Percentiles rank a stretch among this genome's conserved stretches.
Conservation (phyloP, 768 basidiomycete genomes). For the Pisolithus marmoratus region DNA sequence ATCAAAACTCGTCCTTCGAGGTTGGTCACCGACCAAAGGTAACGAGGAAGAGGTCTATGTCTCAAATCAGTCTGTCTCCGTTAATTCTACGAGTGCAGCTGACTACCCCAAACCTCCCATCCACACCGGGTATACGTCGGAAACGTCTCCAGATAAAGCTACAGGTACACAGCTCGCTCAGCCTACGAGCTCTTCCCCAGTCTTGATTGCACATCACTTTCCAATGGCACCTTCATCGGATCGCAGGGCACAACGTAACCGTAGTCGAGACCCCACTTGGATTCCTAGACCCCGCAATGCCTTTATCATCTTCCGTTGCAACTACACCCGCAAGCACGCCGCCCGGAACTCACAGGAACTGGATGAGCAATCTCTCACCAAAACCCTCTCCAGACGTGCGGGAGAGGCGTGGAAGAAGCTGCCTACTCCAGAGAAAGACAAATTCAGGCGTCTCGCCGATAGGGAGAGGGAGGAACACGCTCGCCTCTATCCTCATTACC, state of each 20-base stretch:
- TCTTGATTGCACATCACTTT: not conserved
- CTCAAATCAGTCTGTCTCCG: slow-evolving; percentile 12
- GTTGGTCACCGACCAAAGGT: slow-evolving; percentile 24
- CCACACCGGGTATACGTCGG: slow-evolving; percentile 12
- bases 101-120: slow-evolving; percentile 1
- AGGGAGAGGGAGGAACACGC: slow-evolving; percentile 54
- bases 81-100: slow-evolving; percentile 2
- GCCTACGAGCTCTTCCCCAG: not conserved
- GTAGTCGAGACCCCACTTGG: slow-evolving; percentile 47
- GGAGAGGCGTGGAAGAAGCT: slow-evolving; percentile 70
- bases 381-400: slow-evolving; percentile 71
- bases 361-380: slow-evolving; percentile 30
- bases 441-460: slow-evolving; percentile 50
- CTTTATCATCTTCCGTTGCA: slow-evolving; percentile 70
- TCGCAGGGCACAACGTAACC: slow-evolving; percentile 34
- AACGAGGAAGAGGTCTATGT: slow-evolving; percentile 25
- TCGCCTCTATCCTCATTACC: slow-evolving; percentile 54
- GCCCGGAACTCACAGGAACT: slow-evolving; percentile 28
- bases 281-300: slow-evolving; percentile 64
- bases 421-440: slow-evolving; percentile 38
- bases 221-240: slow-evolving; percentile 33
- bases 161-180: not conserved
- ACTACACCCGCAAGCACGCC: slow-evolving; percentile 47
- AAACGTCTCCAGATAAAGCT: not conserved
- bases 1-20: slow-evolving; percentile 9